phyloP scores from a whole-genome alignment of 1,139 yeast species.

The Pichia sp. region DNA sequence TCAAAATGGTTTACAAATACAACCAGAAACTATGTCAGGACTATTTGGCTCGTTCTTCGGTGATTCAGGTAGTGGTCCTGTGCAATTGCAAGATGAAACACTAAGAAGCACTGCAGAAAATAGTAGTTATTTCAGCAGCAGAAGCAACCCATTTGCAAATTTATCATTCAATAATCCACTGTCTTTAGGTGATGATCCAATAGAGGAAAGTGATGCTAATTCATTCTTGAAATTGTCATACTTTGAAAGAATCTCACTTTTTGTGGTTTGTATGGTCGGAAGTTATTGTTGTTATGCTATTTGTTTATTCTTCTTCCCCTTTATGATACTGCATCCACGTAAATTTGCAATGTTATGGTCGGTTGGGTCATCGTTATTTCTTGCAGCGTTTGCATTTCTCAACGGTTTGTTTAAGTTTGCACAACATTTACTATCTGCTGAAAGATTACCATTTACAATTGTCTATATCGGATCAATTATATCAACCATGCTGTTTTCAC shows the following conservation, averaged over 20 bases:
- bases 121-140: neutral
- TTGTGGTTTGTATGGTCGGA: constrained; percentile 50
- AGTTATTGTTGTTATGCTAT: constrained; percentile 47
- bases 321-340: constrained; percentile 48
- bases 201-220: neutral
- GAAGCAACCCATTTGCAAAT: constrained; percentile 2
- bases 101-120: neutral
- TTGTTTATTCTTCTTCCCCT: constrained; percentile 51
- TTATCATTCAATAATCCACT: neutral
- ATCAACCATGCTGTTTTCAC: constrained; percentile 42
- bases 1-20: no score
- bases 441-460: constrained; percentile 46
- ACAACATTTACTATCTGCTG: constrained; percentile 43
- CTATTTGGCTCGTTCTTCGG: neutral
- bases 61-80: neutral
- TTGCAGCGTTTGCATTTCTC: constrained; percentile 50
- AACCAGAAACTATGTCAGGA: neutral
- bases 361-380: constrained; percentile 50
- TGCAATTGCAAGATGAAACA: neutral
- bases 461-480: constrained; percentile 44
- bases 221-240: constrained; percentile 40
- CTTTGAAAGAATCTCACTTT: constrained; percentile 55
- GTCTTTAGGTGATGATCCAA: neutral
- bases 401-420: constrained; percentile 48
- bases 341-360: constrained; percentile 60